phyloP scores from a whole-genome alignment of 2,329 filamentous ascomycete species.

The Colletotrichum agaves region DNA sequence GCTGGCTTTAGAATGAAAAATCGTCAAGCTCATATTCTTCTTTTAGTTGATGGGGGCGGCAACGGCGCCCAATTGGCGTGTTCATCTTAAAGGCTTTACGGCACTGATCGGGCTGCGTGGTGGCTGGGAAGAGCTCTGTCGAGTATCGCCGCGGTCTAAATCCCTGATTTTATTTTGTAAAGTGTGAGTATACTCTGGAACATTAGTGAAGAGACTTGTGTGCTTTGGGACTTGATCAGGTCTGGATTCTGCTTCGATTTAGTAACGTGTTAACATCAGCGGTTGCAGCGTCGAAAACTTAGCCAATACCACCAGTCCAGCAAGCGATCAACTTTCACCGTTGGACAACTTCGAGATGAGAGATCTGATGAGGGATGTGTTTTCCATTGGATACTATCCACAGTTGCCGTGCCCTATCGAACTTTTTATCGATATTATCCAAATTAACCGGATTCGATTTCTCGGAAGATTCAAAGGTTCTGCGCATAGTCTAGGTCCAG shows the following conservation, averaged over 20 bases:
- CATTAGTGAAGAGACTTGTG: no score
- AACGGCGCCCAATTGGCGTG: conserved; percentile 48
- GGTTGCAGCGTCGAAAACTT: conserved; percentile 46
- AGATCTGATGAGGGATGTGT: conserved; percentile 45
- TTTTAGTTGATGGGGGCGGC: conserved; percentile 40
- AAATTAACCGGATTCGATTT: conserved; percentile 50
- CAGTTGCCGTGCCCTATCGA: conserved; percentile 46
- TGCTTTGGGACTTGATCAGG: no score
- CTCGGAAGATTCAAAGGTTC: conserved; percentile 35
- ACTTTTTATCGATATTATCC: conserved; percentile 48
- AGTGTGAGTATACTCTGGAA: neutral
- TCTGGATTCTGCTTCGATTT: no score
- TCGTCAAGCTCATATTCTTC: neutral
- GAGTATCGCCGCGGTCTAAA: neutral
- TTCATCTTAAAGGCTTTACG: conserved; percentile 44
- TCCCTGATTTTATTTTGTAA: conserved; percentile 10
- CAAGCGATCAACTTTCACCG: conserved; percentile 44
- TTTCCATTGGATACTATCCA: conserved; percentile 36
- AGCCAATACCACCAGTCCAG: conserved; percentile 50
- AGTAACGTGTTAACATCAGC: neutral
- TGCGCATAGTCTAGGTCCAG: conserved; percentile 12
- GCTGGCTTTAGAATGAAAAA: neutral
- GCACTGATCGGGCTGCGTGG: conserved; percentile 31
- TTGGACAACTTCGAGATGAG: conserved; percentile 38
- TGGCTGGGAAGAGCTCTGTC: conserved; percentile 21